A percentile compares a stretch with the other conserved stretches of the same genome.
Conservation (phyloP, 768 basidiomycete genomes). For the Suillus subaureus region DNA sequence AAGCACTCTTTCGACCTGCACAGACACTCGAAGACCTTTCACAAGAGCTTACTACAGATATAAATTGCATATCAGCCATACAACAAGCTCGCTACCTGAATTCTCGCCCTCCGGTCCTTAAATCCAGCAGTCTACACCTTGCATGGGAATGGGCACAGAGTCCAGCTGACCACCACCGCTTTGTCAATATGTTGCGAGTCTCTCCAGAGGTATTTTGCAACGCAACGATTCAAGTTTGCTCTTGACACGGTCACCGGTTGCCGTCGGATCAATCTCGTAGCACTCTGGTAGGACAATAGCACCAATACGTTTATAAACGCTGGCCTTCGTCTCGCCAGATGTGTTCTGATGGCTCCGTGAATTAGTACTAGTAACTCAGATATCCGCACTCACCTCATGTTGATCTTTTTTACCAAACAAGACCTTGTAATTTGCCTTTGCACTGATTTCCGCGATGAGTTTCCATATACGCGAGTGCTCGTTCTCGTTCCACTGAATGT, state of each 20-base stretch:
- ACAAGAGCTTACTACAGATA: slow-evolving; percentile 1
- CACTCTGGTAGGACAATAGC: slow-evolving; percentile 20
- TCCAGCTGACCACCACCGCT: too few species aligned
- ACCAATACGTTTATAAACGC: slow-evolving; percentile 19
- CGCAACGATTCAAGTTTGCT: slow-evolving; percentile 19
- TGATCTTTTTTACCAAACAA: background rate
- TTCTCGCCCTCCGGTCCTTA: too few species aligned
- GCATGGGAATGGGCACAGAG: too few species aligned
- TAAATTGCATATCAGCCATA: too few species aligned
- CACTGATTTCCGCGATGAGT: background rate
- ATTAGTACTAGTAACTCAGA: background rate
- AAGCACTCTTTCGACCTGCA: slow-evolving; percentile 4
- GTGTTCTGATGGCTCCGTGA: background rate
- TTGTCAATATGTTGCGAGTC: too few species aligned
- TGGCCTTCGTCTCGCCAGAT: background rate
- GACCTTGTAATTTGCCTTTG: background rate
- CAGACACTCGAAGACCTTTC: background rate
- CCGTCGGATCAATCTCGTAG: slow-evolving; percentile 15
- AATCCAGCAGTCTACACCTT: too few species aligned
- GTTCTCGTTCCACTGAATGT: background rate
- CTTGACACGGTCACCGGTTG: slow-evolving; percentile 20
- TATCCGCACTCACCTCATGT: background rate
- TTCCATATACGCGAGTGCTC: background rate
- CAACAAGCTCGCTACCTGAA: too few species aligned
- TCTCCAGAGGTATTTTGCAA: too few species aligned